Conservation (phyloP, 345 rosid genomes). For the Odontarrhena argentea region DNA sequence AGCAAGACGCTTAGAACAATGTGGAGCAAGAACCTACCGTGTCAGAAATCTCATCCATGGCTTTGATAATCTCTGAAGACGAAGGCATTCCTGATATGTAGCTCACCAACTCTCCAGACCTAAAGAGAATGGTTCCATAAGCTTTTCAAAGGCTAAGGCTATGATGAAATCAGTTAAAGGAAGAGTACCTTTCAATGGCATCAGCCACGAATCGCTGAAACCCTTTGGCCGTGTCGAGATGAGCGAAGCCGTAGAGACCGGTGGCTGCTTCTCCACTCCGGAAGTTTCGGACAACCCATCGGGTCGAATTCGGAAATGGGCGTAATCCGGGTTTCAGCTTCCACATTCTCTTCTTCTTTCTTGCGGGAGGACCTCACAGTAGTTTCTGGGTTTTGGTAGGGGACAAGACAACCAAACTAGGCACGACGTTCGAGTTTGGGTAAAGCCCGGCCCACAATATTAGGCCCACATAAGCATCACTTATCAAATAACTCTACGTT, state of each 20-base stretch:
- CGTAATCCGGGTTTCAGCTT: conserved; percentile 37
- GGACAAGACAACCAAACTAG: neutral
- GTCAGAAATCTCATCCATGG: conserved; percentile 94
- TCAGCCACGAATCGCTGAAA: conserved; percentile 85
- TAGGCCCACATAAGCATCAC: too few species aligned
- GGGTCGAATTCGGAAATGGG: conserved; percentile 32
- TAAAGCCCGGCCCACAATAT: too few species aligned
- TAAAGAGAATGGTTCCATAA: conserved; percentile 28
- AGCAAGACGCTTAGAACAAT: neutral
- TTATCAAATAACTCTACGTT: too few species aligned
- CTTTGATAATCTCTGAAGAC: conserved; percentile 62
- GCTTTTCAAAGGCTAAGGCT: neutral
- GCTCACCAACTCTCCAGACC: conserved; percentile 75
- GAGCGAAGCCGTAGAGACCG: conserved; percentile 84
- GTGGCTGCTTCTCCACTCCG: conserved; percentile 46
- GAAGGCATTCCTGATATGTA: conserved; percentile 70
- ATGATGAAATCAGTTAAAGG: neutral
- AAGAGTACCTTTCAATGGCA: conserved; percentile 73
- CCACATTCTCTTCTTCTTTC: conserved; percentile 44
- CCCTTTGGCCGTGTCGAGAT: conserved; percentile 75
- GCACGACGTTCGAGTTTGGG: too few species aligned
- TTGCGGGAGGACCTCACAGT: neutral
- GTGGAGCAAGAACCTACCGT: conserved; percentile 46
- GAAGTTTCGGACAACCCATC: conserved; percentile 39
- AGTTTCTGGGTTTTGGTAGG: conserved; percentile 23